Base-by-base conservation (phyloP, 352 stramenopile species). In the Halophytophthora polymorphica region DNA sequence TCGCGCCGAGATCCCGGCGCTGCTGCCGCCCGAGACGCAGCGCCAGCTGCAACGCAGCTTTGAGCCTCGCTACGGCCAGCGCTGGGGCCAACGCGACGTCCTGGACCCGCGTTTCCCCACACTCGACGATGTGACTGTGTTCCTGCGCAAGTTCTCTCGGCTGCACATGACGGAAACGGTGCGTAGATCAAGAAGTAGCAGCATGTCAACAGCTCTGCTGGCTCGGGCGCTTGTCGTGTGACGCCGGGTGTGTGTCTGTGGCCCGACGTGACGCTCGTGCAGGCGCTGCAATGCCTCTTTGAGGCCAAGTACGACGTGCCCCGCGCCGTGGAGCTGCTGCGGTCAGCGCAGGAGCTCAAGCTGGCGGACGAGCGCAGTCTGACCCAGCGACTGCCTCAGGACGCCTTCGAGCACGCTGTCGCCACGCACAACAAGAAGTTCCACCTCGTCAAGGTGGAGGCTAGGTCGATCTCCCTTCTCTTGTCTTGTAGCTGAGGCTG, bases 381-480 rank as follows among this genome's bases (percentile, higher is more conserved):
- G 29, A 48, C 50, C 10, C 45, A 73, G 43, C 53, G 51, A 13
- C 43, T 88, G 7, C 52, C 29, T 11, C 57, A 73, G 39, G 35
- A 75, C 41, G 44, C 49, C 23, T 88, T 90, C 46, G 70, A 78
- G 18, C 62, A 42, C 8, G 71, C 74, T 13, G 58, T 90, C 13
- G 41, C 48, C 11, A 52, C 60, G 42, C 71, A 90, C 40, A 70
- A 70, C 53, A 90, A 90, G 57, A 73, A 73, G 39, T 88, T 90
- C 23, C 76, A 71, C 47, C 42, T 77, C 4, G 72, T 90, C 34
- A 71, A 83, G 64, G 78, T 89, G 50, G 2, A 31, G 21, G 3
- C 13, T 36, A 17, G 14, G 28, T 36, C 19, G 17, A 15, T 8
- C 6, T 47, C 14, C 6, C 12, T 39, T 18, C 5, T 37, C 28